Conservation (phyloP, 306 rosid genomes). For the Gastrolobium bilobum region DNA sequence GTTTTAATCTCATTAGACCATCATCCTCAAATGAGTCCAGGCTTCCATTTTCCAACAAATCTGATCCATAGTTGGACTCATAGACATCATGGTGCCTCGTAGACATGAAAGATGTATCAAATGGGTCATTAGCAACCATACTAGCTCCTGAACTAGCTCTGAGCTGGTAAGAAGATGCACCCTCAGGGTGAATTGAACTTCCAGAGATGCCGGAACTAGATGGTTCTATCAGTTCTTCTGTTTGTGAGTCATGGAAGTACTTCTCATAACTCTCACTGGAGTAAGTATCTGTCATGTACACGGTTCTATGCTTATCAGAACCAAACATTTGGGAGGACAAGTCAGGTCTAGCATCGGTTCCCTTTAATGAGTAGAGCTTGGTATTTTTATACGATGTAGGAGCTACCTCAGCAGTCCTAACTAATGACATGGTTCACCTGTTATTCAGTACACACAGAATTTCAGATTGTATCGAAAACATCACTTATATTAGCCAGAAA, state of each 20-base stretch:
- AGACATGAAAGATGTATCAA: constrained; percentile 49
- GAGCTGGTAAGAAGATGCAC: constrained; percentile 50
- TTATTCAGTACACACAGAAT: constrained; percentile 41
- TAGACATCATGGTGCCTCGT: constrained; percentile 52
- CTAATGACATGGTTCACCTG: constrained; percentile 71
- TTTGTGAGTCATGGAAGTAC: constrained; percentile 78
- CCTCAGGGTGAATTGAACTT: constrained; percentile 63
- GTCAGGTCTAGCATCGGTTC: constrained; percentile 61
- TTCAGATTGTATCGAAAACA: constrained; percentile 42
- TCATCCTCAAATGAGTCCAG: constrained; percentile 60
- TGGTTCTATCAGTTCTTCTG: constrained; percentile 66
- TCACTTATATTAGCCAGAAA: constrained; percentile 38
- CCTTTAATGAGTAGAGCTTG: constrained; percentile 77
- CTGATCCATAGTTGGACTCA: constrained; percentile 59
- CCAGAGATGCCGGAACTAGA: constrained; percentile 66
- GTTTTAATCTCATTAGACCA: constrained; percentile 74
- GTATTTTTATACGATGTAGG: constrained; percentile 65
- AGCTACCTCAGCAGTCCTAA: constrained; percentile 68
- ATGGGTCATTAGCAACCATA: constrained; percentile 49
- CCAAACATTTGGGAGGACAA: constrained; percentile 62
- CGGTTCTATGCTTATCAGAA: constrained; percentile 61
- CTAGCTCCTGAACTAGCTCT: constrained; percentile 57
- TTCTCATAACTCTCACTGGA: constrained; percentile 79
- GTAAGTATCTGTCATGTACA: constrained; percentile 67
- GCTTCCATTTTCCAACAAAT: constrained; percentile 69